These are phyloP conservation scores for Backusella macrospora DNA, from an alignment of 192 early-diverging fungal species.

Conservation along the genomic window DNA sequence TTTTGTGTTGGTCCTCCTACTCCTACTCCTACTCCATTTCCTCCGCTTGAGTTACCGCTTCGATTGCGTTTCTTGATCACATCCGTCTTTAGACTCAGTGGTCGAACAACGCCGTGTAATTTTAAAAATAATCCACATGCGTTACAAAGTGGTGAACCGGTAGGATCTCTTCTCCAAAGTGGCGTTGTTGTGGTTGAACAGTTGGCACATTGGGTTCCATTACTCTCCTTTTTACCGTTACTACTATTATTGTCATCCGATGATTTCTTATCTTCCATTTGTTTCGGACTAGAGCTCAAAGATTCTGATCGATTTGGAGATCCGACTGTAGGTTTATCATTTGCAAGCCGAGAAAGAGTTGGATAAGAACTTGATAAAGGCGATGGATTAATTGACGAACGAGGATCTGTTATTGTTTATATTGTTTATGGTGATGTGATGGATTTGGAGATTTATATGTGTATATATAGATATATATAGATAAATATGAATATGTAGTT, in stretches of 20 bases:
- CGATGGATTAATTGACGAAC: neutral
- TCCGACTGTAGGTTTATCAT: constrained; percentile 1
- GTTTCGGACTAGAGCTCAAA: constrained; percentile 12
- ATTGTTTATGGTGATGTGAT: no score
- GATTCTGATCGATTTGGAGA: constrained; percentile 12
- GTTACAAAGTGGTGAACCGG: constrained; percentile 88
- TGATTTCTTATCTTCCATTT: neutral
- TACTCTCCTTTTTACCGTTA: constrained; percentile 7
- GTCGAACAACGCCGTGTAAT: constrained; percentile 82
- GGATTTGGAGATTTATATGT: no score
- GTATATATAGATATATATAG: no score
- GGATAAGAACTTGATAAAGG: neutral
- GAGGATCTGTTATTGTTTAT: neutral
- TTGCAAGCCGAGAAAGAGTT: neutral
- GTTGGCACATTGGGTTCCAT: constrained; percentile 64
- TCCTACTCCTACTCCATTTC: neutral
- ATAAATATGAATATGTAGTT: no score
- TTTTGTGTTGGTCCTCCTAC: neutral
- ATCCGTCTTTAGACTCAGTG: constrained; percentile 79
- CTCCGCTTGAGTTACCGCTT: constrained; percentile 22
- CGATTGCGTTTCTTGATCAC: constrained; percentile 88
- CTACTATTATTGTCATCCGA: neutral
- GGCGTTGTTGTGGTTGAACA: constrained; percentile 84
- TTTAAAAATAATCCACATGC: constrained; percentile 94
- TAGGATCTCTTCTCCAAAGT: constrained; percentile 82